Evolutionary conservation across 345 rosid genomes (phyloP), one percentile per base, ranked within the genome.

Genomic region (Orychophragmus violaceus): DNA sequence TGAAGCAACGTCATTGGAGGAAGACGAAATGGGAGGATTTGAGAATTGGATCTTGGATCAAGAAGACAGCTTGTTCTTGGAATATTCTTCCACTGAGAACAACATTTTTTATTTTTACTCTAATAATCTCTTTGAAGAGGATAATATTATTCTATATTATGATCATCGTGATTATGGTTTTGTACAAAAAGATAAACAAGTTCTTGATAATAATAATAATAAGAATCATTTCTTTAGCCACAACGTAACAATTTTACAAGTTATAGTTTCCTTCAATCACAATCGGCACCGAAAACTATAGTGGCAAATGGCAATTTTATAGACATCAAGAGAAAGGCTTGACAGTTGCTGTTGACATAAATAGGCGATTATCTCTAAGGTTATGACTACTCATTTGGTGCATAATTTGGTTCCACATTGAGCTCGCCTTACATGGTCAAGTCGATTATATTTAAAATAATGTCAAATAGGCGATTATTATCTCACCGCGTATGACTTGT

Each of bases 11-110:
- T 65, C 77, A 52, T 52, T 17, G 14, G 79, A 74, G 24, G 83
- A 76, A 64, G 74, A 77, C 0, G 65, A 41, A 66, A 62, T 22
- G 10, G 67, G 21, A 41, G 72, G 55, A 55, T 16, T 48, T 78
- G 82, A 60, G 75, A 77, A 56, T 46, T 70, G 76, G 71, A 63
- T 67, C 24, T 66, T 32, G 25, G 72, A 62, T 70, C 76, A 79
- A 76, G 82, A 76, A 64, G 83, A 76, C 76, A 53, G 59, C 58
- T 66, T 78, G 8, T 59, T 74, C 30, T 59, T 61, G 8, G 79
- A 77, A 76, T 74, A 64, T 62, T 72, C 61, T 49, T 64, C 68
- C 53, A 14, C 58, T 21, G 72, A 76, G 59, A 25, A 30, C 61
- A 56, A 60, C 42, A 24, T 60, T 53, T 18, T 53, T 60, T 66